Percentiles rank a stretch among this genome's conserved stretches.
Conservation (phyloP, 352 stramenopile genomes). For the Globisporangium cylindrosporum region DNA sequence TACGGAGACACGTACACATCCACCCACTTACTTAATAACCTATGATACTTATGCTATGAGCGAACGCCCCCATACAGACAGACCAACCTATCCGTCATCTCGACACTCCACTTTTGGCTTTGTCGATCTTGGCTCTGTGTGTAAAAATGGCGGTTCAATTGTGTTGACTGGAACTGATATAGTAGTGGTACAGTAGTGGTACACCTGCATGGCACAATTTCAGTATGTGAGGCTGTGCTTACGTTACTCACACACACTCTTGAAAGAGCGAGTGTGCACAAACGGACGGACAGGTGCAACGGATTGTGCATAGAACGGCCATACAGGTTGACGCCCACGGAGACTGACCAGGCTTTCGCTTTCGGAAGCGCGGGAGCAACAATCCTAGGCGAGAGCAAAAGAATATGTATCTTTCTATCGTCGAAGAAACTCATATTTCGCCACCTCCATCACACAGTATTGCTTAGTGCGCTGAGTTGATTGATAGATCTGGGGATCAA, state of each 20-base stretch:
- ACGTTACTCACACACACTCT: background rate
- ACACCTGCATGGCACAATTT: background rate
- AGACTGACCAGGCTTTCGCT: too few relatives aligned
- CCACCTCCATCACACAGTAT: too few relatives aligned
- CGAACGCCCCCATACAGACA: too few relatives aligned
- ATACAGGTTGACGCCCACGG: background rate
- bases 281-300: background rate
- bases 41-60: background rate
- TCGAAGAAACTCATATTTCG: too few relatives aligned
- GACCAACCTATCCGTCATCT: too few relatives aligned
- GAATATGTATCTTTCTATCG: too few relatives aligned
- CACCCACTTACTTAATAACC: background rate
- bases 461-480: too few relatives aligned
- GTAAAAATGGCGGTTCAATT: background rate
- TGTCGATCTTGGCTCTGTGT: too few relatives aligned
- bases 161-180: background rate
- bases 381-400: too few relatives aligned
- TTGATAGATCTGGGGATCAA: too few relatives aligned
- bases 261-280: background rate
- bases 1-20: background rate
- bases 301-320: background rate
- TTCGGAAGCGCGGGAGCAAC: too few relatives aligned
- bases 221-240: background rate
- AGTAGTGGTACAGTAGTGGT: background rate
- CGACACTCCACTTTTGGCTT: too few relatives aligned